These are phyloP conservation scores for Gaillardinia entomophila DNA, from an alignment of 805 yeast genomes.

Conservation along the genomic window DNA sequence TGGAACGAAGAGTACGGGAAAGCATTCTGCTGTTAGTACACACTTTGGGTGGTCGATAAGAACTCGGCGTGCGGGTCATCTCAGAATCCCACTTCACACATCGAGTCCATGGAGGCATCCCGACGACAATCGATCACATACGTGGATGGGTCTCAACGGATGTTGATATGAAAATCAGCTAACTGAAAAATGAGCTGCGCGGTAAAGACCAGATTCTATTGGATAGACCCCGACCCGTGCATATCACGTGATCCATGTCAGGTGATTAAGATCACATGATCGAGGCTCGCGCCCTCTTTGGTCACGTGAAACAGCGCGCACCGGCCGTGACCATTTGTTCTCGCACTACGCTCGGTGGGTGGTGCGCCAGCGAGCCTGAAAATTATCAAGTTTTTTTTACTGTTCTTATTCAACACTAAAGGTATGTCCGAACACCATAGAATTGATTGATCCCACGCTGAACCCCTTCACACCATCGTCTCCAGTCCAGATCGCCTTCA, in stretches of 20 bases:
- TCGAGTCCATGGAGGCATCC: too few species aligned
- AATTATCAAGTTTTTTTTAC: neutral
- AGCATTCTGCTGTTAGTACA: slow-evolving; percentile 8
- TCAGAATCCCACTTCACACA: too few species aligned
- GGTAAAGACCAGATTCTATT: neutral
- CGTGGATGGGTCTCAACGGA: neutral
- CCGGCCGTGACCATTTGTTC: slow-evolving; percentile 2
- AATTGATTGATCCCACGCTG: too few species aligned
- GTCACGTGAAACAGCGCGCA: too few species aligned
- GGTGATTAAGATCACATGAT: too few species aligned
- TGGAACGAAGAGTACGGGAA: slow-evolving; percentile 16
- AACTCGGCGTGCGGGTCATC: too few species aligned
- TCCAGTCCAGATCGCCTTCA: slow-evolving; percentile 4
- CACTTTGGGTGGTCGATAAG: neutral
- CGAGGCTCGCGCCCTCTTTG: too few species aligned
- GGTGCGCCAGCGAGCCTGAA: neutral
- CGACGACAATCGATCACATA: too few species aligned
- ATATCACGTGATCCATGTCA: too few species aligned
- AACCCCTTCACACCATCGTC: too few species aligned
- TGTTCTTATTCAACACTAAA: slow-evolving; percentile 13
- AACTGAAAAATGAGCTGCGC: neutral
- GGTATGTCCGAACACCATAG: too few species aligned
- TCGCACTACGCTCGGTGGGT: slow-evolving; percentile 3
- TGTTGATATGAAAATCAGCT: neutral
- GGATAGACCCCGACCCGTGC: too few species aligned